A percentile compares a stretch with the other conserved stretches of the same genome.
Evolutionary conservation across 805 yeast genomes (phyloP).

Genomic region (Wickerhamiella siamensis): DNA sequence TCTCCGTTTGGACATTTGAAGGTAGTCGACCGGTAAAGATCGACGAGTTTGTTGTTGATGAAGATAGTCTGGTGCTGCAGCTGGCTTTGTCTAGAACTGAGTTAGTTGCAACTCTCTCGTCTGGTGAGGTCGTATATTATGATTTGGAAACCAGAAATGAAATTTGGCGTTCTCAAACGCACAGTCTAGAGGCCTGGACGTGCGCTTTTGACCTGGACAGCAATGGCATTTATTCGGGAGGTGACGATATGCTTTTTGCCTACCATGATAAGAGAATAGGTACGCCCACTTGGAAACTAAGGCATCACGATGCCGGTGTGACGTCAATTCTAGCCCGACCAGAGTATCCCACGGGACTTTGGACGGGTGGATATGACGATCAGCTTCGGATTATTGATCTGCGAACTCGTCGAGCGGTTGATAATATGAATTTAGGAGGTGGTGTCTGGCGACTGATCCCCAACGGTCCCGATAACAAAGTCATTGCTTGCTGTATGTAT

Average conservation of each 20-base stretch:
- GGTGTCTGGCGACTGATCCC: conserved; percentile 93
- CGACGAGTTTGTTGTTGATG: conserved; percentile 34
- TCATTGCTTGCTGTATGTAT: conserved; percentile 86
- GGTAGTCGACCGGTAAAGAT: conserved; percentile 14
- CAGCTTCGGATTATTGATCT: conserved; percentile 53
- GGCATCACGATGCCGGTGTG: conserved; percentile 83
- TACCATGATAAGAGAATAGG: conserved; percentile 52
- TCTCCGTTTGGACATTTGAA: conserved; percentile 45
- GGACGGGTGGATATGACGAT: conserved; percentile 94
- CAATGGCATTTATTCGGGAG: conserved; percentile 55
- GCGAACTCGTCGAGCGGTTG: conserved; percentile 34
- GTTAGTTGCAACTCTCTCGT: conserved; percentile 48
- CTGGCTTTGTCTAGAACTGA: conserved; percentile 17
- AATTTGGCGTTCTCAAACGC: conserved; percentile 26
- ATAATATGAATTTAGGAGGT: conserved; percentile 53
- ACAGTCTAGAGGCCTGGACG: conserved; percentile 80
- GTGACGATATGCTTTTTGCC: conserved; percentile 67
- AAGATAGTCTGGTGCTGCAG: conserved; percentile 41
- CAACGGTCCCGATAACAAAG: conserved; percentile 29
- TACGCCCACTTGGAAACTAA: conserved; percentile 19
- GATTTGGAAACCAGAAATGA: conserved; percentile 13
- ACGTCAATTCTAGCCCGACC: conserved; percentile 46
- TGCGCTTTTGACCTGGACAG: conserved; percentile 36
- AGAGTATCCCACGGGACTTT: conserved; percentile 30
- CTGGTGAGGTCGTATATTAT: conserved; percentile 42